Evolutionary conservation across 108 stramenopile species (phyloP).

Genomic region (Hondaea fermentalgiana): DNA sequence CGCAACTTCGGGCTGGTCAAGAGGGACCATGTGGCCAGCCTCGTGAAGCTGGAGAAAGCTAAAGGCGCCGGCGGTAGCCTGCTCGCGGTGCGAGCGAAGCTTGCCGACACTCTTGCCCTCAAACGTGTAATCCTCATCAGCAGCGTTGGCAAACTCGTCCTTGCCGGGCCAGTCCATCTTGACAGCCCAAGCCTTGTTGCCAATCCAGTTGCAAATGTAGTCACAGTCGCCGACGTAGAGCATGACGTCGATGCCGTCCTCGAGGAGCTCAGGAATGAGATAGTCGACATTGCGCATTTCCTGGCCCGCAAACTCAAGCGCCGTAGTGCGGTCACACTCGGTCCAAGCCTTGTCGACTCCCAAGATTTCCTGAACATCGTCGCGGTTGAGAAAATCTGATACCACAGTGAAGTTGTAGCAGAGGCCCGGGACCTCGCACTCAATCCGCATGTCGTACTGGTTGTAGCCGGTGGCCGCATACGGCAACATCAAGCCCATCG

Average conservation of each 20-base stretch:
- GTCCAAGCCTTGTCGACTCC: slow-evolving; percentile 36
- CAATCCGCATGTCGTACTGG: slow-evolving; percentile 85
- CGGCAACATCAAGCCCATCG: slow-evolving; percentile 63
- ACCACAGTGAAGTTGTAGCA: slow-evolving; percentile 87
- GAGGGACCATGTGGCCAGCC: slow-evolving; percentile 48
- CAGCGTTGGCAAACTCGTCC: slow-evolving; percentile 63
- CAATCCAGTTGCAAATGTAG: slow-evolving; percentile 92
- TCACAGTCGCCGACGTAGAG: slow-evolving; percentile 92
- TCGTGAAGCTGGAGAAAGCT: slow-evolving; percentile 61
- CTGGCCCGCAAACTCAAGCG: slow-evolving; percentile 71
- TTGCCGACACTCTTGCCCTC: slow-evolving; percentile 55
- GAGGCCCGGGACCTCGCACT: slow-evolving; percentile 64
- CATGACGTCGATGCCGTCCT: slow-evolving; percentile 59
- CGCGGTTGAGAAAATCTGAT: slow-evolving; percentile 67
- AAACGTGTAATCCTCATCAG: neutral
- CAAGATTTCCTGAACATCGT: slow-evolving; percentile 34
- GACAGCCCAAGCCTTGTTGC: slow-evolving; percentile 84
- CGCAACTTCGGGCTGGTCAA: slow-evolving; percentile 41
- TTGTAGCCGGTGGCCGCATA: slow-evolving; percentile 78
- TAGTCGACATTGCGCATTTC: slow-evolving; percentile 78
- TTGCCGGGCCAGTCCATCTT: slow-evolving; percentile 72
- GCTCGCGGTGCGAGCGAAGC: slow-evolving; percentile 42
- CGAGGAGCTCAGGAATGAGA: slow-evolving; percentile 67
- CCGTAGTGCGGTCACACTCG: slow-evolving; percentile 52
- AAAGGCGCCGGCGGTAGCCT: slow-evolving; percentile 44